Base-by-base conservation (phyloP, 495 filamentous ascomycete species). In the Penicillium angulare region DNA sequence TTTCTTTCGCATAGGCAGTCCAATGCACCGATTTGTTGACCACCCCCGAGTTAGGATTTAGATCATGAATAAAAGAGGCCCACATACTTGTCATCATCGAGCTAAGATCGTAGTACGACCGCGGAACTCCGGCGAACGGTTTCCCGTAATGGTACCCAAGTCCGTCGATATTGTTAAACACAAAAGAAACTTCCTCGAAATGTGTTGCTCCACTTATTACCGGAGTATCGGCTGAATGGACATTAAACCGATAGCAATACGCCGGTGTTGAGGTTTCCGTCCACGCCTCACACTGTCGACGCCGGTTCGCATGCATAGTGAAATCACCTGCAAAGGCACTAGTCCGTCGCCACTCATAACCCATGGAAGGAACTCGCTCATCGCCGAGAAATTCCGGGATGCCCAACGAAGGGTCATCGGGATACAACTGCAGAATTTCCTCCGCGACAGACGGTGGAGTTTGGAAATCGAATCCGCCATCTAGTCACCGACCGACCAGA, bases 221-320 rank as follows among this genome's bases (percentile, higher is more conserved):
- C 2, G 71, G 57, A 0, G 67, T 50, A 43, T 76, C 72, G 24
- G 62, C 68, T 0, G 71, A 61, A 32, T 69, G 68, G 27, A 76
- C 73, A 57, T 86, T 80, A 66, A 85, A 86, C 7, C 80, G 79
- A 64, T 82, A 86, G 63, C 79, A 79, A 68, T 81, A 86, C 7
- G 82, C 81, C 9, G 71, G 59, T 1, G 77, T 61, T 0, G 60
- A 66, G 13, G 59, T 56, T 7, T 63, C 65, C 10, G 76, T 58
- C 76, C 80, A 86, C 0, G 73, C 61, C 51, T 81, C 65, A 50
- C 78, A 81, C 23, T 79, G 77, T 24, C 72, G 68, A 8, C 84
- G 75, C 3, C 81, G 76, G 22, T 76, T 74, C 1, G 78, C 79
- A 35, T 80, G 79, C 72, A 86, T 81, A 34, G 63, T 59, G 18